A percentile compares a stretch with the other conserved stretches of the same genome.
phyloP scores from a whole-genome alignment of 2,329 filamentous ascomycete species.

The Fusarium devonianum region DNA sequence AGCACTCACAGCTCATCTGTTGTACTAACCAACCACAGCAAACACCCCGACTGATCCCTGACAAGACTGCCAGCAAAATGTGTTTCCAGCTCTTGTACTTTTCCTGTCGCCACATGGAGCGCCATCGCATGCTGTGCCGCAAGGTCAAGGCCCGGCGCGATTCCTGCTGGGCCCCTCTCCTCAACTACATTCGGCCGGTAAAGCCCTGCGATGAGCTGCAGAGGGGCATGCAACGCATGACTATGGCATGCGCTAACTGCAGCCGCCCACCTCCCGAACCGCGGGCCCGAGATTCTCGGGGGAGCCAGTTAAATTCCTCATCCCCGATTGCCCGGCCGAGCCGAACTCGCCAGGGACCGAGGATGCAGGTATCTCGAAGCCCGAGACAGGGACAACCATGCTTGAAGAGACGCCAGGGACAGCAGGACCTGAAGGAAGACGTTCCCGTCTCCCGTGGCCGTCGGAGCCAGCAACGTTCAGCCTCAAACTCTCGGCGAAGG shows the following conservation, averaged over 20 bases:
- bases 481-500: too few relatives aligned
- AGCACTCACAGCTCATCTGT: too few relatives aligned
- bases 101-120: conserved; percentile 33
- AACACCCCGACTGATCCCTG: too few relatives aligned
- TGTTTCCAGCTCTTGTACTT: conserved; percentile 34
- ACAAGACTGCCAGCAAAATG: conserved; percentile 19
- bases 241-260: conserved; percentile 13
- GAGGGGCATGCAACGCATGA: background rate
- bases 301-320: too few relatives aligned
- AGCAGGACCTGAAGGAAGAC: background rate
- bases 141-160: conserved; percentile 1
- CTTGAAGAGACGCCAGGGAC: background rate
- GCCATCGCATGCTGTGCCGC: conserved; percentile 11
- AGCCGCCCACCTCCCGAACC: too few relatives aligned
- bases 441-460: background rate
- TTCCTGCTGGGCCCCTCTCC: conserved; percentile 2
- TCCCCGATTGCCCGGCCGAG: background rate
- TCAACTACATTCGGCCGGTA: conserved; percentile 8
- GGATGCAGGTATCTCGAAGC: background rate
- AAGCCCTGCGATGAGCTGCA: conserved; percentile 1
- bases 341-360: background rate
- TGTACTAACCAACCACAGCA: too few relatives aligned
- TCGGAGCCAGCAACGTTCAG: background rate
- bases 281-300: too few relatives aligned
- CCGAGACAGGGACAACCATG: conserved; percentile 1